phyloP scores from a whole-genome alignment of 306 rosid species.

The Coriaria nepalensis region DNA sequence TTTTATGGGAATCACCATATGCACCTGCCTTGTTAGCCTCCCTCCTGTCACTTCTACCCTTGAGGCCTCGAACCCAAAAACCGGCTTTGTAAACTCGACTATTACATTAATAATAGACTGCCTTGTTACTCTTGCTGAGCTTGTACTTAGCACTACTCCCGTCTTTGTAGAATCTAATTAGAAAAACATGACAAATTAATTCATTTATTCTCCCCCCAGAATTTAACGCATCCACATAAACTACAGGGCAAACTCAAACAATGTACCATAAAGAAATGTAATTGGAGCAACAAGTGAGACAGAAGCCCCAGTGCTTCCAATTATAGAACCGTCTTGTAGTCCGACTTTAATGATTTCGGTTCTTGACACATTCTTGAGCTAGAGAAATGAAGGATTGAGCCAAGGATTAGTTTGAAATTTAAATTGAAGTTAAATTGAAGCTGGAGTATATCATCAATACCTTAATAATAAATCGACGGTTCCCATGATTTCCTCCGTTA shows the following conservation, averaged over 20 bases:
- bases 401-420: background rate
- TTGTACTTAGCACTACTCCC: conserved; percentile 33
- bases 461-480: conserved; percentile 32
- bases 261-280: conserved; percentile 49
- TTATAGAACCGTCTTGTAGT: conserved; percentile 23
- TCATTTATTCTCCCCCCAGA: background rate
- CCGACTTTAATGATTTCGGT: conserved; percentile 31
- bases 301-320: conserved; percentile 41
- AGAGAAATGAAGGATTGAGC: conserved; percentile 9
- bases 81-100: conserved; percentile 62
- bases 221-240: no score
- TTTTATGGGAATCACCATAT: conserved; percentile 10
- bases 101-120: conserved; percentile 27
- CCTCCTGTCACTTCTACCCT: conserved; percentile 39
- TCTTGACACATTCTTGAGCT: conserved; percentile 35
- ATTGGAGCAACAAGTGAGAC: conserved; percentile 39
- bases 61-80: conserved; percentile 48
- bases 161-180: conserved; percentile 34
- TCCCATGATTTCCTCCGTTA: conserved; percentile 21
- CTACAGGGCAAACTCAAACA: background rate
- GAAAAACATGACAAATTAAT: conserved; percentile 6
- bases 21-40: conserved; percentile 50
- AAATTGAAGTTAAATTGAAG: background rate
- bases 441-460: conserved; percentile 19
- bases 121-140: conserved; percentile 33